Percentiles rank a stretch among this genome's conserved stretches.
phyloP scores from a whole-genome alignment of 306 rosid genomes.

The Urtica urens region DNA sequence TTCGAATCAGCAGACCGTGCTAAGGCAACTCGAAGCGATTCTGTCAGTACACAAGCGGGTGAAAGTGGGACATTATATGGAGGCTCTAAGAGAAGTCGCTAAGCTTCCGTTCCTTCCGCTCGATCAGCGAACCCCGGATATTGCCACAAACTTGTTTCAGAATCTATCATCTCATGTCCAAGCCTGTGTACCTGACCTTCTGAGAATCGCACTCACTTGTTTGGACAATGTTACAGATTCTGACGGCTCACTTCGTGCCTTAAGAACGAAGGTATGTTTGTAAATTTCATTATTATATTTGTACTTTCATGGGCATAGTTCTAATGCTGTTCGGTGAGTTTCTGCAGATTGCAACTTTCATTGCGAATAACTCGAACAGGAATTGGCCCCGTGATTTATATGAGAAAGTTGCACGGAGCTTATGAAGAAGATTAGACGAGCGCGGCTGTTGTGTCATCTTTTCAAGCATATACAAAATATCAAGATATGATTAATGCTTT shows the following conservation, averaged over 20 bases:
- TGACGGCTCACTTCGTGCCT: slow-evolving; percentile 86
- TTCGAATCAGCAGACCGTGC: slow-evolving; percentile 70
- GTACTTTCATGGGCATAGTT: slow-evolving; percentile 1
- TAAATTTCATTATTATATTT: slow-evolving; percentile 9
- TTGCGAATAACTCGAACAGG: slow-evolving; percentile 73
- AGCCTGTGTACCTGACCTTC: slow-evolving; percentile 82
- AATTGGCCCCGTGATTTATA: slow-evolving; percentile 95
- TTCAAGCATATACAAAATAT: too few species aligned
- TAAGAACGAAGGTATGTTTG: slow-evolving; percentile 73
- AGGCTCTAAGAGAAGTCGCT: slow-evolving; percentile 89
- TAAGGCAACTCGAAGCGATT: slow-evolving; percentile 89
- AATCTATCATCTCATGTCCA: slow-evolving; percentile 81
- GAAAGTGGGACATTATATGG: slow-evolving; percentile 56
- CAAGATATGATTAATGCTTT: neutral
- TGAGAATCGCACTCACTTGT: slow-evolving; percentile 81
- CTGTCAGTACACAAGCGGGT: slow-evolving; percentile 77
- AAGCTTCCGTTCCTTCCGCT: slow-evolving; percentile 85
- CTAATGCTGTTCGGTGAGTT: neutral
- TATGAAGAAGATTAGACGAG: slow-evolving; percentile 29
- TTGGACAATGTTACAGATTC: slow-evolving; percentile 74
- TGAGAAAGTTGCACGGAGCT: slow-evolving; percentile 77
- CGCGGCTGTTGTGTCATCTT: too few species aligned
- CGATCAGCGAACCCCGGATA: slow-evolving; percentile 76
- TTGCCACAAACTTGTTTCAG: slow-evolving; percentile 49
- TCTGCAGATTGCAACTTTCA: slow-evolving; percentile 78